Conservation (phyloP, 768 basidiomycete species). For the Boletus tomentosulus region DNA sequence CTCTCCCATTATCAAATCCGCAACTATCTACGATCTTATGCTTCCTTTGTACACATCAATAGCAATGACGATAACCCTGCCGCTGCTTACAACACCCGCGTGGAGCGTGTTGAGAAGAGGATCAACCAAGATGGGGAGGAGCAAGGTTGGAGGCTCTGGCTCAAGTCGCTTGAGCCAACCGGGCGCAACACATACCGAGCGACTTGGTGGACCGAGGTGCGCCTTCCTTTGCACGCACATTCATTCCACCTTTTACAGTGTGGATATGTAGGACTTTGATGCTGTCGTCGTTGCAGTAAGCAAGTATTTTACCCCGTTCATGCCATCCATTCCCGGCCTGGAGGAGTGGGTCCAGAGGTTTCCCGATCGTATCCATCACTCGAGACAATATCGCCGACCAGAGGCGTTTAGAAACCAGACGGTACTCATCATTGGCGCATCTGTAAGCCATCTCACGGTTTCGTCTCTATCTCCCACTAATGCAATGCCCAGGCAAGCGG, state of each 20-base stretch:
- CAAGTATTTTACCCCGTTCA: conserved; percentile 7
- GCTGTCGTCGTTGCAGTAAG: conserved; percentile 13
- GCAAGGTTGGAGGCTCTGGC: conserved; percentile 34
- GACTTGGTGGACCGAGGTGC: conserved; percentile 27
- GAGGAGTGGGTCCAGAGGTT: conserved; percentile 22
- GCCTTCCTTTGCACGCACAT: neutral
- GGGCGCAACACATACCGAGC: conserved; percentile 23
- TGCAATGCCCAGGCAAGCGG: conserved; percentile 1
- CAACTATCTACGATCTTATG: conserved; percentile 40
- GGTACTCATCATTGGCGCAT: conserved; percentile 39
- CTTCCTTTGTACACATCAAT: conserved; percentile 39
- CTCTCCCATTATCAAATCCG: no score
- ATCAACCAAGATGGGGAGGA: conserved; percentile 27
- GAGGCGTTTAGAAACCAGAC: conserved; percentile 35
- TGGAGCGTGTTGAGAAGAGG: conserved; percentile 42
- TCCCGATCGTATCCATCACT: conserved; percentile 35
- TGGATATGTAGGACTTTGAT: conserved; percentile 10
- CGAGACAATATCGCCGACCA: conserved; percentile 41
- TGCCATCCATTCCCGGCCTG: conserved; percentile 14
- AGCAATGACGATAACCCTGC: conserved; percentile 39
- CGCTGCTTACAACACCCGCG: conserved; percentile 44
- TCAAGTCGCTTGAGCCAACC: conserved; percentile 29
- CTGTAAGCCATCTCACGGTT: neutral
- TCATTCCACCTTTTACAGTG: neutral
- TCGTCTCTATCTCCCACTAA: neutral